phyloP scores from a whole-genome alignment of 495 filamentous ascomycete genomes.

The Hyphodiscus hymeniophilus region DNA sequence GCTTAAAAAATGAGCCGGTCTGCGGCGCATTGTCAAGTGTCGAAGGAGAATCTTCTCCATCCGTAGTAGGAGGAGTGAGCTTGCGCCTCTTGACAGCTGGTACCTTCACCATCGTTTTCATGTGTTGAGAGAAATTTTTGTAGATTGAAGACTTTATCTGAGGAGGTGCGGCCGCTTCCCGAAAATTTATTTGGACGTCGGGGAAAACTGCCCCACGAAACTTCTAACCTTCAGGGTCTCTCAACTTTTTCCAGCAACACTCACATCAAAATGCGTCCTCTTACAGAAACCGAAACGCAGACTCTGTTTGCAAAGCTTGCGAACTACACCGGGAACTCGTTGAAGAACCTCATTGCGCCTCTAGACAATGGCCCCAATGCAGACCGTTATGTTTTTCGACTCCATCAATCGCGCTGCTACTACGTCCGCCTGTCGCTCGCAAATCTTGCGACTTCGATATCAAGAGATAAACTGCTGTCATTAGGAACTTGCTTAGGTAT shows the following conservation, averaged over 20 bases:
- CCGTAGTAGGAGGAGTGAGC: conserved; percentile 42
- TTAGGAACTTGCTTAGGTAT: conserved; percentile 74
- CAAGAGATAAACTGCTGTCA: conserved; percentile 68
- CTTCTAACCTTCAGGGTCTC: too few relatives aligned
- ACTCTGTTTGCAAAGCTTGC: conserved; percentile 78
- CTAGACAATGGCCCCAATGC: conserved; percentile 51
- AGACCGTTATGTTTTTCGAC: conserved; percentile 78
- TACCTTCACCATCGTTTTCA: conserved; percentile 38
- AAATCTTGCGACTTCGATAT: conserved; percentile 79
- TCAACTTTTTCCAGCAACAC: too few relatives aligned
- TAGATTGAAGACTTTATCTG: background rate
- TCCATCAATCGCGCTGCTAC: conserved; percentile 73
- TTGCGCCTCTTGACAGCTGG: conserved; percentile 45
- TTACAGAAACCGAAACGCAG: conserved; percentile 66
- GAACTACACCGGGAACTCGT: conserved; percentile 68
- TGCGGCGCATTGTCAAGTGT: conserved; percentile 22
- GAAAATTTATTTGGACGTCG: conserved; percentile 17
- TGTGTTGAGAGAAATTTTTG: conserved; percentile 15
- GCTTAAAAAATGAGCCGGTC: conserved; percentile 24
- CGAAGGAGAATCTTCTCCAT: conserved; percentile 28
- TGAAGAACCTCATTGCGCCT: conserved; percentile 72
- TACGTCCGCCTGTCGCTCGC: conserved; percentile 80
- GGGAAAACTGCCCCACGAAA: conserved; percentile 26
- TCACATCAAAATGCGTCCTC: conserved; percentile 51
- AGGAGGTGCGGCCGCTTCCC: conserved; percentile 15